Percentiles rank a stretch among this genome's conserved stretches.
These are phyloP conservation scores for Ilyonectria destructans DNA, from an alignment of 2,329 filamentous ascomycete genomes.

Conservation along the genomic window DNA sequence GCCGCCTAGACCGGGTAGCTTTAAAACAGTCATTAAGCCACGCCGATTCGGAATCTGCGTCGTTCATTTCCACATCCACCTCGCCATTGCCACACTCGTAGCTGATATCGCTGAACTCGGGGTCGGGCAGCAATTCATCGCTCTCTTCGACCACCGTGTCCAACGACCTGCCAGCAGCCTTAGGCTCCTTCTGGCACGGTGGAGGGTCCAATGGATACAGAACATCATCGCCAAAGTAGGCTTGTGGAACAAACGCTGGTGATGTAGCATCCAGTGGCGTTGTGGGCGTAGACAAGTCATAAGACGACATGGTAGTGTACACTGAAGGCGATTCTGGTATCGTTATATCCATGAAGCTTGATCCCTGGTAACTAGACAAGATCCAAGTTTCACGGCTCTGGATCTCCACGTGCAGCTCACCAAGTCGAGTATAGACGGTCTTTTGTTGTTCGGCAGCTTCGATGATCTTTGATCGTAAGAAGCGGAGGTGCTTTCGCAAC, in stretches of 20 bases:
- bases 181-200: constrained; percentile 17
- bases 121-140: constrained; percentile 36
- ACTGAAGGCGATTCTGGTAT: constrained; percentile 29
- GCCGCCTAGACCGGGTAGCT: constrained; percentile 40
- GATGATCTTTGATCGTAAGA: constrained; percentile 61
- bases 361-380: constrained; percentile 50
- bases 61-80: constrained; percentile 11
- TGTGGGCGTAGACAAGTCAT: constrained; percentile 33
- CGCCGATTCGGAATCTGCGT: constrained; percentile 16
- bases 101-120: constrained; percentile 30
- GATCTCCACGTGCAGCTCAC: constrained; percentile 66
- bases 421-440: constrained; percentile 62
- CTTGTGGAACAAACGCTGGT: constrained; percentile 53
- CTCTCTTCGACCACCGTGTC: constrained; percentile 49
- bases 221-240: constrained; percentile 36
- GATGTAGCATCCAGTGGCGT: constrained; percentile 50
- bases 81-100: constrained; percentile 18
- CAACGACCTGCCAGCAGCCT: constrained; percentile 16
- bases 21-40: constrained; percentile 11
- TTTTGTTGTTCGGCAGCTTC: constrained; percentile 64
- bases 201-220: constrained; percentile 16
- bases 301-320: constrained; percentile 34
- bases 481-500: constrained; percentile 60
- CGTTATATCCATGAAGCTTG: constrained; percentile 30
- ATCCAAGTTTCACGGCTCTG: constrained; percentile 61